Base-by-base conservation (phyloP, 108 stramenopile species). In the Parietichytrium sp. region DNA sequence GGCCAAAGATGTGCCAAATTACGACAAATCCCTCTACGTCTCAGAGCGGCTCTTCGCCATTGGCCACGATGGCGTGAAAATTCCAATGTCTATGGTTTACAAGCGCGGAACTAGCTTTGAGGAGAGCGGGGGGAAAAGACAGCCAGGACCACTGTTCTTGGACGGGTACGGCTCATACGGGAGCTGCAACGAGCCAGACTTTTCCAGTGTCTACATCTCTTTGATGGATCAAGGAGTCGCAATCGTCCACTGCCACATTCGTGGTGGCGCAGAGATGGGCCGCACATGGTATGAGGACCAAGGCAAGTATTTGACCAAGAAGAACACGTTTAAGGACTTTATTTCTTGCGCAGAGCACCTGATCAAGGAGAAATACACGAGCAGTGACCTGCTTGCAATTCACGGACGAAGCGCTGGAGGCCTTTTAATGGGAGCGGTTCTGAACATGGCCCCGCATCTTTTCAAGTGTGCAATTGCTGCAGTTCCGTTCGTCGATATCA, bases 231-330 rank as follows among this genome's bases (percentile, higher is more conserved):
- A 95, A 4, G 95, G 95, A 38, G 86, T 96, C 42, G 89, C 94
- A 29, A 95, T 90, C 80, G 95, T 84, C 1, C 33, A 95, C 38
- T 96, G 96, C 45, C 96, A 98, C 84, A 90, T 98, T 48, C 86
- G 97, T 25, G 97, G 97, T 25, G 97, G 97, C 15, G 96, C 95
- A 15, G 97, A 98, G 87, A 93, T 95, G 93, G 97, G 97, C 18
- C 87, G 95, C 27, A 84, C 88, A 20, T 97, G 97, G 97, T 97
- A 97, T 54, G 96, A 97, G 87, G 91, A 93, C 51, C 91, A 93
- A 29, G 95, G 92, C 25, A 98, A 96, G 83, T 95, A 94, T 78
- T 85, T 94, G 31, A 87, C 92, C 78, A 98, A 98, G 91, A 93
- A 92, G 84, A 98, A 96, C 83, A 94, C 95, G 1, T 97, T 96